Evolutionary conservation across 1,284 basidiomycete genomes (phyloP), one percentile per base, ranked within the genome.

Genomic region (Xerocomus amazonicus): DNA sequence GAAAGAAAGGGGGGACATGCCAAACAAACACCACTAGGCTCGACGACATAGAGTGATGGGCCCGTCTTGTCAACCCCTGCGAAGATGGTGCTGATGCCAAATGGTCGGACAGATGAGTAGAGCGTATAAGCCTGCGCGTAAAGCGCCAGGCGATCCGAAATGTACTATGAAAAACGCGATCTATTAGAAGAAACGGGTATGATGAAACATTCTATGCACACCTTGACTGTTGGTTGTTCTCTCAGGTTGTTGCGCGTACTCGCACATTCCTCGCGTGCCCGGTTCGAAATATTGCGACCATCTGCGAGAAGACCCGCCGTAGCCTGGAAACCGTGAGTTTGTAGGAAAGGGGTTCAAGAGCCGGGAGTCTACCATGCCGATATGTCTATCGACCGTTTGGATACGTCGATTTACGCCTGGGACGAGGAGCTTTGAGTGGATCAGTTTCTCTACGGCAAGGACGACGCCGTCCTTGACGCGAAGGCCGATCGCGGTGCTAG

Each of bases 71-170:
- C 97, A 7, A 96, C 79, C 9, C 89, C 87, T 36, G 86, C 96
- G 16, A 99, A 73, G 64, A 99, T 89, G 19, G 94, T 87, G 59
- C 92, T 93, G 59, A 96, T 86, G 13, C 97, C 97, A 60, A 99
- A 99, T 0, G 97, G 97, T 26, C 97, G 86, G 31, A 99, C 97
- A 23, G 95, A 97, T 0, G 95, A 97, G 72, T 99, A 98, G 45
- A 97, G 85, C 8, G 97, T 99, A 74, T 97, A 99, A 17, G 90
- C 87, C 73, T 99, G 97, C 3, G 93, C 87, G 68, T 94, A 97
- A 34, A 86, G 79, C 1, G 90, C 88, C 39, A 99, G 66, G 51
- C 95, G 88, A 65, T 93, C 89, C 44, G 90, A 84, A 38, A 98
- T 72, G 43, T 80, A 76, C 90, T 97, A 61, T 4, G 50, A 7